phyloP scores from a whole-genome alignment of 345 rosid species.

The Syzygium aqueum region DNA sequence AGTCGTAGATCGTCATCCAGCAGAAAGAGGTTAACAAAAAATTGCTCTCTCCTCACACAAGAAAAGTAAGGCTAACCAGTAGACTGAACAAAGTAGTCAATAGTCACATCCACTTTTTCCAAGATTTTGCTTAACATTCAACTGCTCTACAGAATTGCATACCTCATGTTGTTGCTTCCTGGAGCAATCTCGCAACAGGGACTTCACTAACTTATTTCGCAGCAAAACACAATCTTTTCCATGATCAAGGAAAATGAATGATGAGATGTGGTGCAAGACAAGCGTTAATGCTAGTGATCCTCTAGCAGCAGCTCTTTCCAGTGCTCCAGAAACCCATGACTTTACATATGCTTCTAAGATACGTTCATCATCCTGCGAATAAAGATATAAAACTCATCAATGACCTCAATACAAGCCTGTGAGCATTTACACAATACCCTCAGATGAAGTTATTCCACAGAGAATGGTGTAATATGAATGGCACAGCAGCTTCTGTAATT shows the following conservation, averaged over 20 bases:
- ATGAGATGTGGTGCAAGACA: constrained; percentile 61
- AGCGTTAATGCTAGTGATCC: constrained; percentile 52
- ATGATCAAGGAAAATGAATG: constrained; percentile 32
- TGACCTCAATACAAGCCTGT: not conserved
- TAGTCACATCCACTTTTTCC: not conserved
- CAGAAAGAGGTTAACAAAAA: not conserved
- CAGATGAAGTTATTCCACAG: not conserved
- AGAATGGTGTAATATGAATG: not conserved
- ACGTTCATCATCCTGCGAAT: constrained; percentile 53
- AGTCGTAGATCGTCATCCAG: not conserved
- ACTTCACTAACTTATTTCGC: constrained; percentile 49
- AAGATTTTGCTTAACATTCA: not conserved
- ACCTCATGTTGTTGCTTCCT: constrained; percentile 60
- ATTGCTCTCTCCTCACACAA: not conserved
- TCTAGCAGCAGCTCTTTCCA: constrained; percentile 63
- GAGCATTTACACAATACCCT: not conserved
- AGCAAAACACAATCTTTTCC: constrained; percentile 17
- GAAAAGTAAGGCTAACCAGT: not conserved
- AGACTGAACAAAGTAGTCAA: not conserved
- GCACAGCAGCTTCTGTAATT: not conserved
- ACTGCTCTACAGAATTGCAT: constrained; percentile 5
- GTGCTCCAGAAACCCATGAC: constrained; percentile 69
- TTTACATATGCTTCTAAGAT: constrained; percentile 69
- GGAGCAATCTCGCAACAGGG: constrained; percentile 65
- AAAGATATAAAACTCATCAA: not conserved